Percentiles rank a stretch among this genome's conserved stretches.
Evolutionary conservation across 148 eudicot genomes (phyloP).

Genomic region (Cornus suecica): DNA sequence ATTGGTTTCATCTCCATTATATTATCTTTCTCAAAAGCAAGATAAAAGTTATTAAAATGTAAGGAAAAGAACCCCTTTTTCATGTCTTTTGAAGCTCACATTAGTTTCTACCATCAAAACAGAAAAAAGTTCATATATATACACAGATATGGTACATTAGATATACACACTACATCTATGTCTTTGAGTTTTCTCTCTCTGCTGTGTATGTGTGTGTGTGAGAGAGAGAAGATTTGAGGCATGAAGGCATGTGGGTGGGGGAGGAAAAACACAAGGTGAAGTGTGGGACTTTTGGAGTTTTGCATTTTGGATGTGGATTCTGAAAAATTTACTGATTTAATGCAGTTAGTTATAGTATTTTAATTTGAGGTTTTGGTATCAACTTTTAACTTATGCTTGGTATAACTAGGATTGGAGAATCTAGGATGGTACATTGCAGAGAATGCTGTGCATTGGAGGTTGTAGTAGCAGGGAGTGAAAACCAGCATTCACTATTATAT

Average conservation of each 20-base stretch:
- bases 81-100: neutral
- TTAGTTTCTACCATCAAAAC: neutral
- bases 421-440: neutral
- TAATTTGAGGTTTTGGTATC: too few relatives aligned
- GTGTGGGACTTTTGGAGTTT: neutral
- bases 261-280: neutral
- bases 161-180: too few relatives aligned
- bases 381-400: neutral
- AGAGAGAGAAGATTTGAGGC: neutral
- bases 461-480: neutral
- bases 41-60: too few relatives aligned
- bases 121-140: neutral
- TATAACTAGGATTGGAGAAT: neutral
- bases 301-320: neutral
- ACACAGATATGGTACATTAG: neutral
- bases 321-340: neutral
- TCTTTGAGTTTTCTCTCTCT: neutral
- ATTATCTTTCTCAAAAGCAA: conserved; percentile 8
- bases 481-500: too few relatives aligned
- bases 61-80: conserved; percentile 28
- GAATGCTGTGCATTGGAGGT: neutral
- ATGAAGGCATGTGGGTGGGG: too few relatives aligned
- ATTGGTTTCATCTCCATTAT: neutral
- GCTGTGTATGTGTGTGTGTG: neutral
- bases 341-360: neutral